Evolutionary conservation across 2,329 filamentous ascomycete genomes (phyloP), one percentile per base, ranked within the genome.

Genomic region (Ophiostoma himal-ulmi): DNA sequence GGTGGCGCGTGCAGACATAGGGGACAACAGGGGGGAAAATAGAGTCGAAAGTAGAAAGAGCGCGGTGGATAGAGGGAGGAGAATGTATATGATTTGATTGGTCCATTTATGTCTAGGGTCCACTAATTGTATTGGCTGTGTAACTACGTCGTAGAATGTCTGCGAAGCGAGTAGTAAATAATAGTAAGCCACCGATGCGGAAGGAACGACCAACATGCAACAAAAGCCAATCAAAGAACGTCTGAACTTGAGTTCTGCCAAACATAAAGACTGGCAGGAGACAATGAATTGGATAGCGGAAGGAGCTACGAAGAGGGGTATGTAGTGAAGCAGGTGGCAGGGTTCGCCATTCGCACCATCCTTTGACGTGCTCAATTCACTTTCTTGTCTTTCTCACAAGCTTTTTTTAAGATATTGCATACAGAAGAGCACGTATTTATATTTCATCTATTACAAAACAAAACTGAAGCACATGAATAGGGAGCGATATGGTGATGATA

Each of bases 1-100:
- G 70, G 71, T 72, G 71, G 71, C 71, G 71, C 71, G 71, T 70
- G 62, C 62, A 65, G 62, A 39, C 34, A n/a, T 20, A 62, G 57
- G 57, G 26, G 60, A 39, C 36, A 65, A 39, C 62, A 65, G 20
- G 62, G 62, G 54, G 36, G 62, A n/a, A 17, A 65, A 39, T 37
- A 37, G 7, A 37, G 34, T 39, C 62, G 62, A 68, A 69, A 69
- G 70, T 30, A 68, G 70, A 69, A 67, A 57, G 68, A 39, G 30
- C 64, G 48, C 68, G 34, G 2, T 34, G 41, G 20, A 67, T n/a
- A 57, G 52, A 34, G 26, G 66, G 57, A 62, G 26, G 13, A 62
- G 57, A 3, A 62, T 13, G 13, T 11, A 10, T 3, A 14, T 36
- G 26, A 1, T 65, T 17, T n/a, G 34, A 65, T 39, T 65, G 62